phyloP scores from a whole-genome alignment of 2,329 filamentous ascomycete species.

The Pseudogymnoascus sp. region DNA sequence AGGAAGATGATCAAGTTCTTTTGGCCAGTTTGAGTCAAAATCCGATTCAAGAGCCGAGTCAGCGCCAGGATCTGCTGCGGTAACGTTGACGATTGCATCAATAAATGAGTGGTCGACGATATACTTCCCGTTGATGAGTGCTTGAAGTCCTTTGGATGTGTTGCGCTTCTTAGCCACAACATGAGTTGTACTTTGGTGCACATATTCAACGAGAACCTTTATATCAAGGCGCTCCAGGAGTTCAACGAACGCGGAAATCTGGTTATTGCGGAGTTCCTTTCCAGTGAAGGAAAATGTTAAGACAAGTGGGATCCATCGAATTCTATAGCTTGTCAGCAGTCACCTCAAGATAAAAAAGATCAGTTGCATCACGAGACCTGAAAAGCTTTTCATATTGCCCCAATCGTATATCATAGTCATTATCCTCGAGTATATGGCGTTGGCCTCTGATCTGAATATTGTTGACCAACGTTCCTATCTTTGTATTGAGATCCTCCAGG shows the following conservation, averaged over 20 bases:
- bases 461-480: conserved; percentile 73
- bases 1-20: conserved; percentile 62
- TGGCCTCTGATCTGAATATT: conserved; percentile 59
- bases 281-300: conserved; percentile 70
- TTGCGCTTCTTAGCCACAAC: conserved; percentile 85
- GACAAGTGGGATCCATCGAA: conserved; percentile 73
- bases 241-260: conserved; percentile 51
- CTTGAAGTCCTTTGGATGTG: conserved; percentile 77
- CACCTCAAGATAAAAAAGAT: neutral
- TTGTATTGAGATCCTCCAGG: conserved; percentile 73
- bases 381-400: conserved; percentile 60
- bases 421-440: conserved; percentile 45
- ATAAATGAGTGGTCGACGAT: conserved; percentile 68
- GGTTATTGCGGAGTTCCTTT: conserved; percentile 59
- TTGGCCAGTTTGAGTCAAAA: conserved; percentile 71
- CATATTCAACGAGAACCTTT: conserved; percentile 69
- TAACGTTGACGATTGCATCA: conserved; percentile 57
- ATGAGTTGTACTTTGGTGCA: conserved; percentile 66
- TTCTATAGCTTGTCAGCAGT: conserved; percentile 35
- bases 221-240: conserved; percentile 78
- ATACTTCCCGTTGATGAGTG: conserved; percentile 68
- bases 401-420: conserved; percentile 58
- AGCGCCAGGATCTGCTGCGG: conserved; percentile 40
- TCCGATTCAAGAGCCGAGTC: conserved; percentile 63
- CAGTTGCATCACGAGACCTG: conserved; percentile 33